Evolutionary conservation across 2,329 filamentous ascomycete species (phyloP).

Genomic region (Akanthomyces dipterigenus): DNA sequence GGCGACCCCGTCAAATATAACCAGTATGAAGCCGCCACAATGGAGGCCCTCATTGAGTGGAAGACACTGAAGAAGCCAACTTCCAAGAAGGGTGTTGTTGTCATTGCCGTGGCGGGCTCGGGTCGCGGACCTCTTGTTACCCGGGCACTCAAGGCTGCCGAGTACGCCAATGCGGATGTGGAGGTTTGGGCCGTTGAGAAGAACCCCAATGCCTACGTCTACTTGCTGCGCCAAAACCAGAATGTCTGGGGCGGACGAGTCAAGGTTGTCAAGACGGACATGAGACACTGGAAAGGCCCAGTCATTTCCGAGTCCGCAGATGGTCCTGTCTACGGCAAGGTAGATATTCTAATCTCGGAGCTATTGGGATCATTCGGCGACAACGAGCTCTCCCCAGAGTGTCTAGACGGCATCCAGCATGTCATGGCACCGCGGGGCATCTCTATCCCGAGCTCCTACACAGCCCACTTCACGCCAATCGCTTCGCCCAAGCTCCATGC

Average conservation of each 20-base stretch:
- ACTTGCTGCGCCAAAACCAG: slow-evolving; percentile 80
- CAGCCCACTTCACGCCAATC: slow-evolving; percentile 88
- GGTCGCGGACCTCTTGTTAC: slow-evolving; percentile 90
- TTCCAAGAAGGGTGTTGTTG: slow-evolving; percentile 61
- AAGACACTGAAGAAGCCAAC: slow-evolving; percentile 63
- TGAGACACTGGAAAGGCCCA: slow-evolving; percentile 93
- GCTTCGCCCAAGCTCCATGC: slow-evolving; percentile 78
- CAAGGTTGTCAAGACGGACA: slow-evolving; percentile 89
- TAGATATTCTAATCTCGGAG: slow-evolving; percentile 93
- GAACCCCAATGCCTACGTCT: slow-evolving; percentile 95
- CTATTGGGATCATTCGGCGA: slow-evolving; percentile 92
- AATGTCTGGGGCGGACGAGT: slow-evolving; percentile 74
- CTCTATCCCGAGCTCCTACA: slow-evolving; percentile 89
- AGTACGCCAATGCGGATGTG: slow-evolving; percentile 67
- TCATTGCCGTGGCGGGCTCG: slow-evolving; percentile 88
- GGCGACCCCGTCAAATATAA: slow-evolving; percentile 97
- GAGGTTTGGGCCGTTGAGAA: slow-evolving; percentile 93
- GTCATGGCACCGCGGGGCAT: slow-evolving; percentile 80
- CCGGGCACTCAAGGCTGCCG: slow-evolving; percentile 73
- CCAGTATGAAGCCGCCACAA: slow-evolving; percentile 84
- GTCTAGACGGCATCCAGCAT: slow-evolving; percentile 89
- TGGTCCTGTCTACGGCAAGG: slow-evolving; percentile 51
- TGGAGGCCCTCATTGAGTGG: slow-evolving; percentile 77
- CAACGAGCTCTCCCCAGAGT: slow-evolving; percentile 95
- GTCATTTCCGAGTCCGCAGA: slow-evolving; percentile 37